Conservation (phyloP, 495 filamentous ascomycete species). For the Cetradonia linearis region DNA sequence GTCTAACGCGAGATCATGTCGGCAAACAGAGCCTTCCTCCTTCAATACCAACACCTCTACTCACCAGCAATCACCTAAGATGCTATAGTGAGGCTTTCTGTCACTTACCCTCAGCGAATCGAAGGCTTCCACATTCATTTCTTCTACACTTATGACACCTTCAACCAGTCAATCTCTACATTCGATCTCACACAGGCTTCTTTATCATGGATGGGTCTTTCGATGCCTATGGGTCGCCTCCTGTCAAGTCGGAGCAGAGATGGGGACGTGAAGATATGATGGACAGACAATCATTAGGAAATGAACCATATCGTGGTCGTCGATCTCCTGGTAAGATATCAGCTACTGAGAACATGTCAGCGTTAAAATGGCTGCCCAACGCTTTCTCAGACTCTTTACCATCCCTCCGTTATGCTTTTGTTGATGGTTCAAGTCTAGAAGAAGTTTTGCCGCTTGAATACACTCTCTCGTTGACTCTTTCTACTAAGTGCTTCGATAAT, state of each 20-base stretch:
- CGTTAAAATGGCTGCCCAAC: not conserved
- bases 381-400: not conserved
- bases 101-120: not conserved
- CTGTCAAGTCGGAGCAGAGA: constrained; percentile 21
- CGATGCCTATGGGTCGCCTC: constrained; percentile 21
- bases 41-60: constrained; percentile 18
- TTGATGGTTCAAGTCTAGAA: not conserved
- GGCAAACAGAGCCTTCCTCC: constrained; percentile 25
- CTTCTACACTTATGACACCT: not conserved
- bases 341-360: not conserved
- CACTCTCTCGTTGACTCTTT: constrained; percentile 1
- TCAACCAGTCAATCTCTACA: not conserved
- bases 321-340: constrained; percentile 42
- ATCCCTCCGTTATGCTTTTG: not conserved
- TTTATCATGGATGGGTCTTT: constrained; percentile 21
- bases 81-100: constrained; percentile 12
- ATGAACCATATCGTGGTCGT: constrained; percentile 37
- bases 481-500: not conserved
- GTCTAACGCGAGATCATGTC: constrained; percentile 26
- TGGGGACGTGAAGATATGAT: constrained; percentile 23
- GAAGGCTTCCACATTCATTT: not conserved
- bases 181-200: constrained; percentile 1
- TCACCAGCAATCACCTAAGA: constrained; percentile 25
- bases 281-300: constrained; percentile 17
- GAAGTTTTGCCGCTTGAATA: not conserved